Conservation (phyloP, 106 monocot genomes). For the Acanthochlamys bracteata region DNA sequence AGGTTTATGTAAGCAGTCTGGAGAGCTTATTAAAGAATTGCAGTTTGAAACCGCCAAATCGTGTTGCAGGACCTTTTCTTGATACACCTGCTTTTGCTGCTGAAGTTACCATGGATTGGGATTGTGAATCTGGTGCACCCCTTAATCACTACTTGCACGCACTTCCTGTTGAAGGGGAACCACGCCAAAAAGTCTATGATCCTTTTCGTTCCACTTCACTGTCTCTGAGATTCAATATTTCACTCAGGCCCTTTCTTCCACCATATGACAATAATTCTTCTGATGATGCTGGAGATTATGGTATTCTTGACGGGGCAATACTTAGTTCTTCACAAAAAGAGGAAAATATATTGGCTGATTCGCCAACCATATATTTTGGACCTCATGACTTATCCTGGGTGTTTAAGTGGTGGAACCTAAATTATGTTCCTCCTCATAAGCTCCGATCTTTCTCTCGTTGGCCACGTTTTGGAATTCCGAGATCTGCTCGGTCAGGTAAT, state of each 20-base stretch:
- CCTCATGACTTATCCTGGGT: conserved; percentile 91
- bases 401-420: conserved; percentile 78
- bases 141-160: conserved; percentile 90
- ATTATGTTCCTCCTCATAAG: conserved; percentile 89
- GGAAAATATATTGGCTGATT: conserved; percentile 22
- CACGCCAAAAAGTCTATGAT: conserved; percentile 71
- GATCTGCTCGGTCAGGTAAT: conserved; percentile 81
- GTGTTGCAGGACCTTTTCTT: conserved; percentile 45
- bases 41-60: conserved; percentile 48
- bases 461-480: conserved; percentile 91
- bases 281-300: conserved; percentile 6
- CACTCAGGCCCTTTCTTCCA: conserved; percentile 40
- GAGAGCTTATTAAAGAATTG: conserved; percentile 61
- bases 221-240: conserved; percentile 77
- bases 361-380: conserved; percentile 63
- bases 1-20: conserved; percentile 62
- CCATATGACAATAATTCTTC: conserved; percentile 17
- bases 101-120: conserved; percentile 90
- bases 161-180: conserved; percentile 74
- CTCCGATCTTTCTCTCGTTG: conserved; percentile 92
- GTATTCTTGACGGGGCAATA: conserved; percentile 11
- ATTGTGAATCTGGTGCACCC: conserved; percentile 82
- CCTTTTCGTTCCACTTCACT: conserved; percentile 94
- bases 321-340: conserved; percentile 20
- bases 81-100: conserved; percentile 58